phyloP scores from a whole-genome alignment of 495 filamentous ascomycete species.

The Penicillium diatomitis region DNA sequence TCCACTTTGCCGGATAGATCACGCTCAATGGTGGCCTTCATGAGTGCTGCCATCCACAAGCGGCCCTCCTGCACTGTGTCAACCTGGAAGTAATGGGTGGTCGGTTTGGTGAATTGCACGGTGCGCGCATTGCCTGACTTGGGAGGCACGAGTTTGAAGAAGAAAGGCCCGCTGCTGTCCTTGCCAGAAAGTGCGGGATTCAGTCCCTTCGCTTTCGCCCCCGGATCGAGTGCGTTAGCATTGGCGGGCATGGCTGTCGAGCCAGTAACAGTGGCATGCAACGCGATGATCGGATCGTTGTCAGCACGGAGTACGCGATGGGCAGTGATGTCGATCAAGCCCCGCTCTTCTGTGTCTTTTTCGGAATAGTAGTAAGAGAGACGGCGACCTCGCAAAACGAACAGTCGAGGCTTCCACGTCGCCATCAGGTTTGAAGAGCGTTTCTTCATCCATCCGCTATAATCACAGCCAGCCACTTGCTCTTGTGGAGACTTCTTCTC shows the following conservation, averaged over 20 bases:
- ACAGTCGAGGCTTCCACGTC: constrained; percentile 92
- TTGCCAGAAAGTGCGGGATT: constrained; percentile 13
- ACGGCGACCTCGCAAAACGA: constrained; percentile 82
- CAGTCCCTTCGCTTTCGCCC: constrained; percentile 21
- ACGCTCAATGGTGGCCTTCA: constrained; percentile 98
- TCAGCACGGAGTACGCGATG: constrained; percentile 95
- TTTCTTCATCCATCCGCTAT: constrained; percentile 99
- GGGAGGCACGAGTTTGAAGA: constrained; percentile 96
- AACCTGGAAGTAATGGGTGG: constrained; percentile 95
- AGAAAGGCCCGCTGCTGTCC: constrained; percentile 61
- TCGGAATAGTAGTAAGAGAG: constrained; percentile 96
- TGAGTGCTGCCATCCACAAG: constrained; percentile 95
- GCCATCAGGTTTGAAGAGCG: constrained; percentile 89
- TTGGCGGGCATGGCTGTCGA: constrained; percentile 66
- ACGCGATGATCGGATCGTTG: constrained; percentile 75
- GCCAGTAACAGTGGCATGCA: constrained; percentile 88
- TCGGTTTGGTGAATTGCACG: constrained; percentile 94
- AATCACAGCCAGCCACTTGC: constrained; percentile 82
- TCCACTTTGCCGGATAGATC: constrained; percentile 70
- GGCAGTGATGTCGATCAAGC: constrained; percentile 93
- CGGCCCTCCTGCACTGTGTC: constrained; percentile 81
- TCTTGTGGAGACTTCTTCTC: constrained; percentile 74
- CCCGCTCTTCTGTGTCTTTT: constrained; percentile 81
- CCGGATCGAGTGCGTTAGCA: constrained; percentile 42
- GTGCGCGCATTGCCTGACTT: constrained; percentile 78